Evolutionary conservation across 2,329 filamentous ascomycete species (phyloP).

Genomic region (Fusarium vanettenii): DNA sequence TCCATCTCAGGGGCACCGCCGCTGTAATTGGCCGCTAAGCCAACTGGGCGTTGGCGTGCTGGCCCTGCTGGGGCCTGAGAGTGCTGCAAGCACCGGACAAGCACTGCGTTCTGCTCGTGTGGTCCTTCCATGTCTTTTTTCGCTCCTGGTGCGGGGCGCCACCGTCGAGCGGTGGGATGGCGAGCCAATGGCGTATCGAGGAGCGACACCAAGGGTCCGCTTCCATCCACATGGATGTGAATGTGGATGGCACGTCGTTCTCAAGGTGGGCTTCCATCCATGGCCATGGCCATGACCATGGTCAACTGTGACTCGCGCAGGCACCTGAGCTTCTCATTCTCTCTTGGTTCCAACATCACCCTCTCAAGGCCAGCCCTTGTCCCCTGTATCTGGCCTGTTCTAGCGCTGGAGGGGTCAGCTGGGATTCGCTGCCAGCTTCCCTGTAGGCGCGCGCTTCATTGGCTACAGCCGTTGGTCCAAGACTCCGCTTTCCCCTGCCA

Average conservation of each 20-base stretch:
- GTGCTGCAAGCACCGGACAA: constrained; percentile 2
- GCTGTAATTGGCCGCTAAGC: constrained; percentile 39
- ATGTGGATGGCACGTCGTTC: constrained; percentile 12
- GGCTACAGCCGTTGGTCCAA: constrained; percentile 18
- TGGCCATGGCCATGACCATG: neutral
- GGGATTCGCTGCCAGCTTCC: constrained; percentile 28
- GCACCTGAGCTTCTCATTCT: constrained; percentile 1
- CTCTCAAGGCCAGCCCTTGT: constrained; percentile 8
- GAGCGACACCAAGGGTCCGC: neutral
- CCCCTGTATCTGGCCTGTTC: constrained; percentile 24
- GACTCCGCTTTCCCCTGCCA: constrained; percentile 36
- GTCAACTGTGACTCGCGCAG: constrained; percentile 17
- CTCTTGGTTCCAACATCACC: constrained; percentile 21
- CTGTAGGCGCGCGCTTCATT: constrained; percentile 36
- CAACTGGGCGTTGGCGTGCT: constrained; percentile 22
- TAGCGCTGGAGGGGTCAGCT: constrained; percentile 18
- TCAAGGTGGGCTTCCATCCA: constrained; percentile 2
- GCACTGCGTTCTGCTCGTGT: neutral
- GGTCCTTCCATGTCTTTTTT: constrained; percentile 10
- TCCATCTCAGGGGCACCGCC: constrained; percentile 35
- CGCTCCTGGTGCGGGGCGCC: constrained; percentile 27
- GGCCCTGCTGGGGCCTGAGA: neutral
- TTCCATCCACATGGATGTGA: neutral
- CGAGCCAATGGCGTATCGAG: constrained; percentile 14
- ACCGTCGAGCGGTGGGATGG: constrained; percentile 25